A percentile compares a stretch with the other conserved stretches of the same genome.
Evolutionary conservation across 2,329 filamentous ascomycete species (phyloP).

Genomic region (Fusarium foetens): DNA sequence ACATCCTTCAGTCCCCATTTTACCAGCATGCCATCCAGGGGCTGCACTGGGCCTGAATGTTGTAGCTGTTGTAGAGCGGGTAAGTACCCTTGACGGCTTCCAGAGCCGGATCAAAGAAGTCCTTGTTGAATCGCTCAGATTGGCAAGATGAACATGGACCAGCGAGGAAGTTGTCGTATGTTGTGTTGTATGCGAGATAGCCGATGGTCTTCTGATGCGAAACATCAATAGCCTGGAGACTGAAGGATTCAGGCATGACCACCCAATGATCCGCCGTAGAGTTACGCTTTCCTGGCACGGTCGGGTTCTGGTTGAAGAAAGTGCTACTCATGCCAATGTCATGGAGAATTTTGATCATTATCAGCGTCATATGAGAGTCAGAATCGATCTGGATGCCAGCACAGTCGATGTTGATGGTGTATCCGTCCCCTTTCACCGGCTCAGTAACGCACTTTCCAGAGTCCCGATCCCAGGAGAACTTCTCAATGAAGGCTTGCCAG

Average conservation of each 20-base stretch:
- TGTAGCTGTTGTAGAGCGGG: constrained; percentile 52
- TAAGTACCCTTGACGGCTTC: constrained; percentile 52
- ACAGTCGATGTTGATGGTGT: constrained; percentile 52
- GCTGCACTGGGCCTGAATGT: constrained; percentile 51
- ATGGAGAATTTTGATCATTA: constrained; percentile 52
- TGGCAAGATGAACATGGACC: constrained; percentile 52
- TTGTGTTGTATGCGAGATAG: constrained; percentile 51
- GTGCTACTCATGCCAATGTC: constrained; percentile 53
- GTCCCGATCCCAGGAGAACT: constrained; percentile 53
- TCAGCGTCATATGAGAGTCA: constrained; percentile 53
- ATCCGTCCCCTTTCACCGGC: constrained; percentile 50
- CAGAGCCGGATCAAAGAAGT: constrained; percentile 53
- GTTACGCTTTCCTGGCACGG: constrained; percentile 48
- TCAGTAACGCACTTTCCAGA: constrained; percentile 49
- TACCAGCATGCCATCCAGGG: constrained; percentile 52
- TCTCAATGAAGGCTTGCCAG: constrained; percentile 53
- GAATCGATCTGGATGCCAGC: constrained; percentile 52
- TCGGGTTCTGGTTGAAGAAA: constrained; percentile 54
- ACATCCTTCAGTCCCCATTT: not conserved
- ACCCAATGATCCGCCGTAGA: constrained; percentile 49
- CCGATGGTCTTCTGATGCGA: constrained; percentile 49
- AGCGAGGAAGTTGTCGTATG: constrained; percentile 51
- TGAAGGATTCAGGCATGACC: constrained; percentile 53
- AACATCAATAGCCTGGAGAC: constrained; percentile 48
- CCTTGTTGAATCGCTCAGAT: constrained; percentile 49